phyloP scores from a whole-genome alignment of 1,284 basidiomycete genomes.

The Bjerkandera adusta region DNA sequence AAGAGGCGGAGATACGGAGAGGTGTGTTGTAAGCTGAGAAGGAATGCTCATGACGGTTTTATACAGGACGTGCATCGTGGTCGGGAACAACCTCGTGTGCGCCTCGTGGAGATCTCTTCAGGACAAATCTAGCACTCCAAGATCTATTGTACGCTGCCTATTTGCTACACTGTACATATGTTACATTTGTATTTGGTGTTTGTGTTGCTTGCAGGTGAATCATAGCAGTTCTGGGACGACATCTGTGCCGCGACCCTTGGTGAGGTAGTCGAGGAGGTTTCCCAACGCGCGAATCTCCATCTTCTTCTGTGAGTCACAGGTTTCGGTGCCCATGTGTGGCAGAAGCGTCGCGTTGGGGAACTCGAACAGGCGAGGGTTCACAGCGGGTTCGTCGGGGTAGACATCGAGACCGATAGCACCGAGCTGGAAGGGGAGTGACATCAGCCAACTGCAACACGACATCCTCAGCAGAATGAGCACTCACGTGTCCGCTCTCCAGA shows the following conservation, averaged over 20 bases:
- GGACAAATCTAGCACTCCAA: background rate
- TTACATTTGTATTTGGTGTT: too few relatives aligned
- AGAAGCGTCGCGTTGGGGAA: conserved; percentile 83
- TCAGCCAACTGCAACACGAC: conserved; percentile 9
- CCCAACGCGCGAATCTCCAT: conserved; percentile 80
- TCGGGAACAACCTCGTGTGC: too few relatives aligned
- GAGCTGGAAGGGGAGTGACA: conserved; percentile 46
- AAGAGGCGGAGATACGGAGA: too few relatives aligned
- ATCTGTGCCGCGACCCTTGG: conserved; percentile 60
- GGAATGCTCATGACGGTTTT: too few relatives aligned
- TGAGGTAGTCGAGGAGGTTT: conserved; percentile 70
- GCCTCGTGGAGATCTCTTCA: too few relatives aligned
- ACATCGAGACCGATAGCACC: conserved; percentile 87
- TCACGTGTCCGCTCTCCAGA: conserved; percentile 80
- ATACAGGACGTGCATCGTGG: too few relatives aligned
- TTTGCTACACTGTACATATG: too few relatives aligned
- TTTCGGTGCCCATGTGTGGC: conserved; percentile 91
- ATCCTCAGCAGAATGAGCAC: conserved; percentile 26
- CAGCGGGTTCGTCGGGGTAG: conserved; percentile 84
- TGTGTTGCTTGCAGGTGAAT: too few relatives aligned
- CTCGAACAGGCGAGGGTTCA: conserved; percentile 77
- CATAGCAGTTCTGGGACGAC: conserved; percentile 62
- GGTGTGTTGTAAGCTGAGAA: too few relatives aligned
- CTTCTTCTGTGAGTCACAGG: conserved; percentile 74
- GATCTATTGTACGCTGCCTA: background rate